Conservation (phyloP, 1,284 basidiomycete species). For the Moesziomyces antarcticus region DNA sequence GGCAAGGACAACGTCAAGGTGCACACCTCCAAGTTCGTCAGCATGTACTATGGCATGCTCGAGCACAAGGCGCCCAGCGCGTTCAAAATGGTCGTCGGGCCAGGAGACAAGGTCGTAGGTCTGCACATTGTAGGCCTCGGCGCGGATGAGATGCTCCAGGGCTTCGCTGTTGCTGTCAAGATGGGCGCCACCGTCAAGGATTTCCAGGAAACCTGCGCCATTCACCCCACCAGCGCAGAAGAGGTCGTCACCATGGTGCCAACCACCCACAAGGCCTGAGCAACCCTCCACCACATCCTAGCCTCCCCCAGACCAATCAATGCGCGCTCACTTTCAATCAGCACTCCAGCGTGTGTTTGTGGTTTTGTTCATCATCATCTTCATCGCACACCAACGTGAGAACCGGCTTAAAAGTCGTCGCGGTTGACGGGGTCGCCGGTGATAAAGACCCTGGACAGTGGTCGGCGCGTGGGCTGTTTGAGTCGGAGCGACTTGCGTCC, state of each 20-base stretch:
- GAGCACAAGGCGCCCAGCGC: slow-evolving; percentile 75
- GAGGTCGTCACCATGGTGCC: slow-evolving; percentile 58
- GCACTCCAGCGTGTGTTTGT: background rate
- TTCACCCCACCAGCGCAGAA: slow-evolving; percentile 66
- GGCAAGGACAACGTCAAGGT: slow-evolving; percentile 87
- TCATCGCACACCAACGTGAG: too few relatives aligned
- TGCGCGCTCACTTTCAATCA: too few relatives aligned
- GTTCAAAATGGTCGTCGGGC: slow-evolving; percentile 89
- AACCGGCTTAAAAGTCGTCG: slow-evolving; percentile 9
- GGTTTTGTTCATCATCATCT: too few relatives aligned
- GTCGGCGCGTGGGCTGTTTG: slow-evolving; percentile 25
- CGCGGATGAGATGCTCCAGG: slow-evolving; percentile 91
- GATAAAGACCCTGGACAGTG: slow-evolving; percentile 43
- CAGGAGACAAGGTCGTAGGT: slow-evolving; percentile 92
- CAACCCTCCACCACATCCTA: background rate
- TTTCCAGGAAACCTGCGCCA: slow-evolving; percentile 66
- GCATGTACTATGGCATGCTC: slow-evolving; percentile 67
- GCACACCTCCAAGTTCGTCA: slow-evolving; percentile 74
- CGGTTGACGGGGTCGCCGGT: slow-evolving; percentile 43
- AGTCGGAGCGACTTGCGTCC: slow-evolving; percentile 42
- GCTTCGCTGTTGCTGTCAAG: slow-evolving; percentile 93
- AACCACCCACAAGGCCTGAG: slow-evolving; percentile 31
- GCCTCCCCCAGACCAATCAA: too few relatives aligned
- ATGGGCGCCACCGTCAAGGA: slow-evolving; percentile 76
- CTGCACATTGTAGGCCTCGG: slow-evolving; percentile 86